A percentile compares a stretch with the other conserved stretches of the same genome.
Evolutionary conservation across 176 grass and related monocot species (phyloP).

Genomic region (Guadua angustifolia): DNA sequence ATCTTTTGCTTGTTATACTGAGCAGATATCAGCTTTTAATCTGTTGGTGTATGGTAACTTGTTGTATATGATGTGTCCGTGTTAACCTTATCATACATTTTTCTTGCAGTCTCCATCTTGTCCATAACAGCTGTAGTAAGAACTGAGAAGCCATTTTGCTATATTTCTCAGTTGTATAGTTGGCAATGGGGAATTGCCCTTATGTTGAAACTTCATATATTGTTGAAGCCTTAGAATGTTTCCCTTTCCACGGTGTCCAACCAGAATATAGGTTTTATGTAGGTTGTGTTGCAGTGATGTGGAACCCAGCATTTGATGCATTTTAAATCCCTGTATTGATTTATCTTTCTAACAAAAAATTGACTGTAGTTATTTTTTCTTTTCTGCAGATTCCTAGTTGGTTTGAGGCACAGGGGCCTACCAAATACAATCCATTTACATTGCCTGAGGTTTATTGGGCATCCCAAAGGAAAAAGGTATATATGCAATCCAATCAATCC

Average conservation of each 20-base stretch:
- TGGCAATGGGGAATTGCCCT: not conserved
- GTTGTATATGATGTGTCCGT: constrained; percentile 17
- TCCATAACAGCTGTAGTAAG: constrained; percentile 14
- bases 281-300: constrained; percentile 18
- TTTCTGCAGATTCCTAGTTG: constrained; percentile 85
- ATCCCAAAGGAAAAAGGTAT: constrained; percentile 92
- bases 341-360: constrained; percentile 13
- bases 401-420: constrained; percentile 72
- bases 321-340: not conserved
- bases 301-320: constrained; percentile 3
- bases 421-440: constrained; percentile 85
- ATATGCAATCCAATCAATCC: not conserved
- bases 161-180: constrained; percentile 21
- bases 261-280: constrained; percentile 1
- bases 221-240: constrained; percentile 23
- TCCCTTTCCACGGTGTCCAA: constrained; percentile 5
- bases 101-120: not conserved
- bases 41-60: not conserved
- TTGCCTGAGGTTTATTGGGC: constrained; percentile 89
- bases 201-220: constrained; percentile 16
- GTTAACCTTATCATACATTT: constrained; percentile 22
- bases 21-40: constrained; percentile 18
- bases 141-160: not conserved
- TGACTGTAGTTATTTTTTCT: constrained; percentile 5
- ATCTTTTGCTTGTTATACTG: not conserved